Evolutionary conservation across 768 basidiomycete genomes (phyloP).

Genomic region (Mycena galericulata): DNA sequence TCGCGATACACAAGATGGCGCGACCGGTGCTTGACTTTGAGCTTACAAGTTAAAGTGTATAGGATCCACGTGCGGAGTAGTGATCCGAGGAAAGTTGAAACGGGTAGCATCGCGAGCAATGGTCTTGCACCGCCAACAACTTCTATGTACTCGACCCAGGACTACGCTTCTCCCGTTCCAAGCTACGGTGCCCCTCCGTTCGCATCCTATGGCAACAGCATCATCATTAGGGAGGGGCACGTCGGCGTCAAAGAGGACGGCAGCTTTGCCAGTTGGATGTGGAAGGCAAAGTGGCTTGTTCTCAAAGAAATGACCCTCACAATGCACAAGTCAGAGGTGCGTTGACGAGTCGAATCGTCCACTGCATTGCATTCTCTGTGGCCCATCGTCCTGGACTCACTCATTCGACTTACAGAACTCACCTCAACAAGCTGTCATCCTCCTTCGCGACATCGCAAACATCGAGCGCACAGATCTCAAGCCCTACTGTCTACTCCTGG

Average conservation of each 20-base stretch:
- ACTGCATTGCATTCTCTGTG: not conserved
- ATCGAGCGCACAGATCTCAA: conserved; percentile 95
- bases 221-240: conserved; percentile 64
- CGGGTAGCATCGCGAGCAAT: no score
- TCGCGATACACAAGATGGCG: no score
- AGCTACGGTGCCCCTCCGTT: conserved; percentile 84
- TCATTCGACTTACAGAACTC: conserved; percentile 51
- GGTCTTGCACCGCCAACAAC: no score
- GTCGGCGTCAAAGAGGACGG: conserved; percentile 96
- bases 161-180: conserved; percentile 74
- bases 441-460: conserved; percentile 82
- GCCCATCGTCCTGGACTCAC: not conserved
- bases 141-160: no score
- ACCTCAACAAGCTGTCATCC: conserved; percentile 70
- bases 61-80: no score
- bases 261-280: conserved; percentile 86
- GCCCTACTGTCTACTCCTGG: conserved; percentile 91
- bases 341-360: conserved; percentile 45
- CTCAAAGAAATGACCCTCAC: conserved; percentile 83
- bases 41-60: no score
- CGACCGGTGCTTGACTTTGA: no score
- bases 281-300: conserved; percentile 91
- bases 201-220: conserved; percentile 54
- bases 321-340: conserved; percentile 93
- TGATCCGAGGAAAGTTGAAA: no score